These are phyloP conservation scores for Tetrapisispora taiwanensis DNA, from an alignment of 805 yeast species.

Conservation along the genomic window DNA sequence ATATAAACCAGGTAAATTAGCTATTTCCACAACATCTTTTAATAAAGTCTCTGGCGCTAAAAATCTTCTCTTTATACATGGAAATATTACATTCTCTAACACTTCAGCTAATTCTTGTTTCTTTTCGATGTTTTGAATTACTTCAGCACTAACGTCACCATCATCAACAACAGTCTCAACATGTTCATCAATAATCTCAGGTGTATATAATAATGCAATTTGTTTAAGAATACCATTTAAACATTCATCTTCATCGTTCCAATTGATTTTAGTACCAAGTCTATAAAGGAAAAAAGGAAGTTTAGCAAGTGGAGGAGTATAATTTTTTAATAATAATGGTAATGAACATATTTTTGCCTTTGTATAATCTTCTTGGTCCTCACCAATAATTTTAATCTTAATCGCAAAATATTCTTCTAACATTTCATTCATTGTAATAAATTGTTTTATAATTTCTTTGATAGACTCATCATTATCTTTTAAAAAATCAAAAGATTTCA, in stretches of 20 bases:
- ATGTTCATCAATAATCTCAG: constrained; percentile 36
- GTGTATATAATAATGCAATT: constrained; percentile 63
- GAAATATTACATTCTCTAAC: constrained; percentile 56
- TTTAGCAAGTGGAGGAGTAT: constrained; percentile 53
- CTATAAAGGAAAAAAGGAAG: constrained; percentile 58
- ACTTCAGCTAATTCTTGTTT: constrained; percentile 26
- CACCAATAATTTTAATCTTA: constrained; percentile 20
- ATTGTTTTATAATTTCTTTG: constrained; percentile 15
- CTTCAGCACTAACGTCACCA: constrained; percentile 13
- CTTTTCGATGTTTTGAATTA: constrained; percentile 18
- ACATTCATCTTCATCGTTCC: constrained; percentile 61
- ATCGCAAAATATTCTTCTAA: constrained; percentile 67
- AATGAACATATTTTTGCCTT: constrained; percentile 37
- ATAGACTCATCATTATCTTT: constrained; percentile 13
- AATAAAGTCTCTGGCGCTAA: constrained; percentile 49
- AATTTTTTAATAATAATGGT: constrained; percentile 60
- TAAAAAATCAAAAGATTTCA: constrained; percentile 13
- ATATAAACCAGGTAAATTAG: constrained; percentile 84
- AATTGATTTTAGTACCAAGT: constrained; percentile 49
- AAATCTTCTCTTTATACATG: constrained; percentile 50
- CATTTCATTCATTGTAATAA: constrained; percentile 62
- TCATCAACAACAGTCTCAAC: constrained; percentile 2
- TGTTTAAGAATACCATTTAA: constrained; percentile 54
- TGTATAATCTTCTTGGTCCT: constrained; percentile 21
- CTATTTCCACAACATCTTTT: constrained; percentile 65